Percentiles rank a stretch among this genome's conserved stretches.
These are phyloP conservation scores for Tephrocybe sp. DNA, from an alignment of 768 basidiomycete genomes.

Conservation along the genomic window DNA sequence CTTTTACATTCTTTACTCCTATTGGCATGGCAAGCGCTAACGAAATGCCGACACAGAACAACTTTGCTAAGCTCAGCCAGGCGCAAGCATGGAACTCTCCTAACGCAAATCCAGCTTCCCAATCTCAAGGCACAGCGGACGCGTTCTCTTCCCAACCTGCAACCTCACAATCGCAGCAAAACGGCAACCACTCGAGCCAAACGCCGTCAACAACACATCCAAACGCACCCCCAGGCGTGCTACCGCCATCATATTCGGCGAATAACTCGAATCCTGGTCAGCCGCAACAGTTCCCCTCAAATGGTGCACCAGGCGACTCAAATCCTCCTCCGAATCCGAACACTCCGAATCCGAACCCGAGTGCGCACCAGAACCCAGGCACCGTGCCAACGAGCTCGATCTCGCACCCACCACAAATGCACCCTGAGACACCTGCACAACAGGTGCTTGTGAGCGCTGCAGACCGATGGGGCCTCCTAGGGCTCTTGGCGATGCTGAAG, in stretches of 20 bases:
- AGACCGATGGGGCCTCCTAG: conserved; percentile 92
- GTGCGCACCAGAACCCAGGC: conserved; percentile 23
- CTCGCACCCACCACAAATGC: conserved; percentile 37
- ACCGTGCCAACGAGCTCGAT: conserved; percentile 30
- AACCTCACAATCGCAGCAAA: conserved; percentile 35
- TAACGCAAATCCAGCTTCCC: conserved; percentile 44
- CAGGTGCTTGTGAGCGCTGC: conserved; percentile 92
- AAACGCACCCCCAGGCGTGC: conserved; percentile 49
- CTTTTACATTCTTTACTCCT: conserved; percentile 1
- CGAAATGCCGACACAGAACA: conserved; percentile 38
- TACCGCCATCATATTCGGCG: conserved; percentile 31
- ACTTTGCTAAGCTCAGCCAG: conserved; percentile 66
- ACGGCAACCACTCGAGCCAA: conserved; percentile 43
- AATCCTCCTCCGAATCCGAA: conserved; percentile 36
- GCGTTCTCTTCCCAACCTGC: conserved; percentile 20
- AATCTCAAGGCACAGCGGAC: conserved; percentile 25
- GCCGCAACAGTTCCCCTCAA: conserved; percentile 34
- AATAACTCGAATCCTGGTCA: conserved; percentile 28
- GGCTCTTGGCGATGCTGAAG: conserved; percentile 84
- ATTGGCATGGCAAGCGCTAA: conserved; percentile 18
- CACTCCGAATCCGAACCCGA: conserved; percentile 23
- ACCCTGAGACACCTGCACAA: conserved; percentile 88
- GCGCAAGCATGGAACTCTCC: conserved; percentile 66
- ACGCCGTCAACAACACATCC: conserved; percentile 46
- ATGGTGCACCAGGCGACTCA: conserved; percentile 36